Evolutionary conservation across 176 grass and related monocot species (phyloP).

Genomic region (Zoysia japonica): DNA sequence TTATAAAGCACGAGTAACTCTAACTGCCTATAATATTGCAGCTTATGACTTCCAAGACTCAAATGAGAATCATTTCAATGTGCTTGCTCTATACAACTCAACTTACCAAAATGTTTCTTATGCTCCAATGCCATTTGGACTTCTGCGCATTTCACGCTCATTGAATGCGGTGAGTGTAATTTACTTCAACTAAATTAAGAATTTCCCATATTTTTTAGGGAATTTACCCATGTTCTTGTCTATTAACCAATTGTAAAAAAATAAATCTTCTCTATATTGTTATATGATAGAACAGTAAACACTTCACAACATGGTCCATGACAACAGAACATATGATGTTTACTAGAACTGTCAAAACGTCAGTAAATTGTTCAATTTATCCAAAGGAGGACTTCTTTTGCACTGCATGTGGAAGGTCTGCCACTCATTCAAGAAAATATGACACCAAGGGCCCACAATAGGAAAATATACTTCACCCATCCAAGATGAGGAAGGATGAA

Average conservation of each 20-base stretch:
- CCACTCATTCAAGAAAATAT: neutral
- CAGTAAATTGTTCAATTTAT: neutral
- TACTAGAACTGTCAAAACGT: neutral
- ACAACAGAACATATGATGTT: neutral
- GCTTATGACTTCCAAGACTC: conserved; percentile 72
- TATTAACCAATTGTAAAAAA: conserved; percentile 5
- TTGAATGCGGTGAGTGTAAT: conserved; percentile 48
- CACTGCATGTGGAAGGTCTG: neutral
- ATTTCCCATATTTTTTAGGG: neutral
- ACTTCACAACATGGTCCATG: neutral
- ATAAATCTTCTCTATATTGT: neutral
- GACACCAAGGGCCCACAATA: neutral
- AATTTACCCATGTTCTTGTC: neutral
- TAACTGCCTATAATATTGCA: conserved; percentile 42
- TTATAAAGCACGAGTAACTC: conserved; percentile 9
- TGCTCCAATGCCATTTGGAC: conserved; percentile 41
- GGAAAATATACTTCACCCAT: conserved; percentile 1
- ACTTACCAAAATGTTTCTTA: conserved; percentile 56
- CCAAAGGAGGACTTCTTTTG: conserved; percentile 5
- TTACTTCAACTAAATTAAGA: neutral
- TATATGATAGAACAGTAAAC: neutral
- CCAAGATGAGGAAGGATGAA: conserved; percentile 9
- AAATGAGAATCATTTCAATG: conserved; percentile 43
- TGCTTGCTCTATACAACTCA: conserved; percentile 54
- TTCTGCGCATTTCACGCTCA: conserved; percentile 47